phyloP scores from a whole-genome alignment of 192 early-diverging fungal genomes.

The Backusella tuberculispora region DNA sequence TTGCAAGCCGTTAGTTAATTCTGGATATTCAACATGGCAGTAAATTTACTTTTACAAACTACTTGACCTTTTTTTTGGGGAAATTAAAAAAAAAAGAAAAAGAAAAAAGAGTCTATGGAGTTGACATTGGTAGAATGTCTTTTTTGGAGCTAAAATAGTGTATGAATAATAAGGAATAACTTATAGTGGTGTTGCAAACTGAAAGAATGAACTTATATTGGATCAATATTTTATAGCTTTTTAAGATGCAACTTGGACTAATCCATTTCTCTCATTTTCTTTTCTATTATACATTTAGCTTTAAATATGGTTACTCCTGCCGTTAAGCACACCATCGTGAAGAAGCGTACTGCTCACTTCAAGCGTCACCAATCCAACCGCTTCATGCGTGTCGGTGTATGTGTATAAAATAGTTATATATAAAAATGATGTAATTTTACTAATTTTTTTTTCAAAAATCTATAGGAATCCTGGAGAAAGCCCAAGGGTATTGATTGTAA shows the following conservation, averaged over 20 bases:
- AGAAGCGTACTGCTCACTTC: slow-evolving; percentile 99
- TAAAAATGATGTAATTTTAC: neutral
- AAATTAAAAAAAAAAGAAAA: neutral
- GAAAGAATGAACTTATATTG: too few relatives aligned
- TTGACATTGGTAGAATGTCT: too few relatives aligned
- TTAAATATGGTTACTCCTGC: slow-evolving; percentile 91
- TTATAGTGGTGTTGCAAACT: too few relatives aligned
- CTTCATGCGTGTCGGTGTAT: slow-evolving; percentile 92
- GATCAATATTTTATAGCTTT: too few relatives aligned
- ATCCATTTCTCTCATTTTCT: neutral
- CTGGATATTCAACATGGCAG: neutral
- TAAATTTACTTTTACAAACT: neutral
- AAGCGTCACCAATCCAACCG: slow-evolving; percentile 98
- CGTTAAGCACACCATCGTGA: slow-evolving; percentile 95
- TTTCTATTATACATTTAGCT: neutral
- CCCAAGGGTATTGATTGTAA: slow-evolving; percentile 99
- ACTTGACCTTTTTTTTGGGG: neutral
- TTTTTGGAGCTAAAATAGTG: too few relatives aligned
- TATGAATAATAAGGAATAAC: too few relatives aligned
- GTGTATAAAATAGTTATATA: neutral
- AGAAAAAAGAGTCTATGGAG: neutral
- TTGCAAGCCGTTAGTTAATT: neutral
- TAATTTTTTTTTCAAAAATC: neutral
- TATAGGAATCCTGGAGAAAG: slow-evolving; percentile 96
- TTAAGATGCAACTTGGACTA: too few relatives aligned